These are phyloP conservation scores for Aspergillus ruber DNA, from an alignment of 2,329 filamentous ascomycete species.

Conservation along the genomic window DNA sequence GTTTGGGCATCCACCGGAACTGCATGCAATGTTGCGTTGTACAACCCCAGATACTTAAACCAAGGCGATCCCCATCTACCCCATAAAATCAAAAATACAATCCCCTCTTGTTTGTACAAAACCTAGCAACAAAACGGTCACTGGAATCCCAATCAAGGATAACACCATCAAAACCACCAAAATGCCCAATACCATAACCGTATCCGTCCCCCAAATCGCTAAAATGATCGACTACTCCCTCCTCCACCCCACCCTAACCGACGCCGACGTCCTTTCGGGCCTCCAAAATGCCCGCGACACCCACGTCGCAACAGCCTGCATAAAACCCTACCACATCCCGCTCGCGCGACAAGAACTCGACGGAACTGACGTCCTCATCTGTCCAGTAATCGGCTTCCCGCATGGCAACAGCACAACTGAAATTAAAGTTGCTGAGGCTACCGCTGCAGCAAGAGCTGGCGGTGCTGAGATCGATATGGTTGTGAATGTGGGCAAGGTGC, in stretches of 20 bases:
- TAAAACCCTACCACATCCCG: constrained; percentile 53
- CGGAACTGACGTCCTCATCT: constrained; percentile 46
- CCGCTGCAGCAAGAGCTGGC: constrained; percentile 42
- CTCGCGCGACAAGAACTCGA: constrained; percentile 44
- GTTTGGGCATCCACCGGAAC: too few relatives aligned
- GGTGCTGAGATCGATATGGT: constrained; percentile 56
- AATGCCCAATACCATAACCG: constrained; percentile 18
- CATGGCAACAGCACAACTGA: constrained; percentile 51
- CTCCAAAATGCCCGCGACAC: constrained; percentile 44
- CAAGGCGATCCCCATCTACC: too few relatives aligned
- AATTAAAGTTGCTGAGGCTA: constrained; percentile 51
- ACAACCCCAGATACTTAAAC: too few relatives aligned
- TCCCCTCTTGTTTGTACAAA: too few relatives aligned
- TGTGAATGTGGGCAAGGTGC: constrained; percentile 52
- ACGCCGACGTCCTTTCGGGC: constrained; percentile 46
- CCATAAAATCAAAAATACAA: too few relatives aligned
- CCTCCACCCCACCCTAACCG: constrained; percentile 57
- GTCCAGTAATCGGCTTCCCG: constrained; percentile 56
- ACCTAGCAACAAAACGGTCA: too few relatives aligned
- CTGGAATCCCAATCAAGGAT: too few relatives aligned
- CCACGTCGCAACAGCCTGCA: constrained; percentile 51
- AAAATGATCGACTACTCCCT: constrained; percentile 55
- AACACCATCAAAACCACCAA: not conserved
- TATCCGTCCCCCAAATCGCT: constrained; percentile 26
- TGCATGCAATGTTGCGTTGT: too few relatives aligned